Conservation (phyloP, 208 protist species). For the Wallacemonas sp. region DNA sequence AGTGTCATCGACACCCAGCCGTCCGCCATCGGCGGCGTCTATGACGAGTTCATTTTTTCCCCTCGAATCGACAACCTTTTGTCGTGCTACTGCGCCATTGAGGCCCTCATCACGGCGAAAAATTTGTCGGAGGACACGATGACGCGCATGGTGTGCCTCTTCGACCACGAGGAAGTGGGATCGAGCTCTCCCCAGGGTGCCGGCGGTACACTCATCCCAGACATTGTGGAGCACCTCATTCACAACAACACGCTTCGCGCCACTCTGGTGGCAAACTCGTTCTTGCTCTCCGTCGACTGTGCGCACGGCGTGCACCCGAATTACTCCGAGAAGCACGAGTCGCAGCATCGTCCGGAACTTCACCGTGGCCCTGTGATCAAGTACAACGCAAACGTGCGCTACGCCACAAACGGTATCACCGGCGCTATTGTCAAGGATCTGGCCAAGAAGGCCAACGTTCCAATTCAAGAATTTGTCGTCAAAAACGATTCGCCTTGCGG, state of each 20-base stretch:
- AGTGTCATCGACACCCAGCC: slow-evolving; percentile 94
- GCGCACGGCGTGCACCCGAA: slow-evolving; percentile 97
- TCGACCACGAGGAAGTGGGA: slow-evolving; percentile 93
- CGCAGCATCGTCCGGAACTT: slow-evolving; percentile 87
- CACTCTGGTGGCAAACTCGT: slow-evolving; percentile 85
- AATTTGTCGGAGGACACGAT: slow-evolving; percentile 67
- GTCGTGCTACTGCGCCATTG: slow-evolving; percentile 93
- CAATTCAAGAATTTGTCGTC: slow-evolving; percentile 93
- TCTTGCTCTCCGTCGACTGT: slow-evolving; percentile 96
- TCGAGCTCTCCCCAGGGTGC: slow-evolving; percentile 79
- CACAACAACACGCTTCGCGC: slow-evolving; percentile 31
- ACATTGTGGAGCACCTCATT: slow-evolving; percentile 72
- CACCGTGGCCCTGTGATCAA: slow-evolving; percentile 96
- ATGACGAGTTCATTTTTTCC: slow-evolving; percentile 96
- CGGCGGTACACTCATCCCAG: slow-evolving; percentile 65
- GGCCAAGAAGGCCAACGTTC: slow-evolving; percentile 63
- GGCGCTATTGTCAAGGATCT: slow-evolving; percentile 86
- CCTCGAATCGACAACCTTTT: slow-evolving; percentile 96
- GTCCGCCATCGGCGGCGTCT: slow-evolving; percentile 86
- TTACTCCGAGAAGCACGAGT: slow-evolving; percentile 95
- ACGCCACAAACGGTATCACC: slow-evolving; percentile 93
- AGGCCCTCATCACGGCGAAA: slow-evolving; percentile 65
- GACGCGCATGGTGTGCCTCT: slow-evolving; percentile 86
- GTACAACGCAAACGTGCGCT: slow-evolving; percentile 96
- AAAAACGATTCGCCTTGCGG: slow-evolving; percentile 97